Base-by-base conservation (phyloP, 441 rosid species). In the Eruca vesicaria region DNA sequence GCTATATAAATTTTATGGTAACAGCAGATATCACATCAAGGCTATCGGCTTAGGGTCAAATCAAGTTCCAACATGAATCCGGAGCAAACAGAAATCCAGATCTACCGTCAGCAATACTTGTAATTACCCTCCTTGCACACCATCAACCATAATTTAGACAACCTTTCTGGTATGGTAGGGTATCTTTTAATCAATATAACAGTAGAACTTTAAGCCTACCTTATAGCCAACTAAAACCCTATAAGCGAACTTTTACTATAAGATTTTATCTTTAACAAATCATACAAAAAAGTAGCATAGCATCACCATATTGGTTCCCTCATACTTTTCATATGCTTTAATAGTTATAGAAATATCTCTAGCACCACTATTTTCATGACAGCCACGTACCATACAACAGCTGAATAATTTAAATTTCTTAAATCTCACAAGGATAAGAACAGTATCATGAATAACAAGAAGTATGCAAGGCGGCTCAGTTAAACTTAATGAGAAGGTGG, bases 241-340 rank as follows among this genome's bases (percentile, higher is more conserved):
- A n/a, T n/a, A n/a, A n/a, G n/a, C n/a, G n/a, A n/a, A n/a, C 26
- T 23, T 23, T 23, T 23, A 4, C 6, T 36, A 38, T 16, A 66
- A 3, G 10, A 52, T 66, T 72, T 72, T 67, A 72, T 38, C 61
- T 78, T 78, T 67, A 66, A 72, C 69, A 78, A 67, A 78, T n/a
- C n/a, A n/a, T n/a, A 65, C 33, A 62, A 53, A 66, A 29, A 72
- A 63, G 52, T 48, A 71, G 72, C 60, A 59, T 66, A 52, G 59
- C 50, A 14, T 77, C 72, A 58, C 60, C 33, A 58, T 28, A 62
- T 48, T 71, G 58, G 35, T 71, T 35, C 38, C 68, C 73, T 60
- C 29, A 36, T 63, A 69, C 60, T 68, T 52, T 19, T 11, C 66
- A 69, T 29, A 62, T 15, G 7, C 66, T 75, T 62, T 14, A 29